Conservation (phyloP, 176 grass and related monocot species). For the Phyllostachys edulis region DNA sequence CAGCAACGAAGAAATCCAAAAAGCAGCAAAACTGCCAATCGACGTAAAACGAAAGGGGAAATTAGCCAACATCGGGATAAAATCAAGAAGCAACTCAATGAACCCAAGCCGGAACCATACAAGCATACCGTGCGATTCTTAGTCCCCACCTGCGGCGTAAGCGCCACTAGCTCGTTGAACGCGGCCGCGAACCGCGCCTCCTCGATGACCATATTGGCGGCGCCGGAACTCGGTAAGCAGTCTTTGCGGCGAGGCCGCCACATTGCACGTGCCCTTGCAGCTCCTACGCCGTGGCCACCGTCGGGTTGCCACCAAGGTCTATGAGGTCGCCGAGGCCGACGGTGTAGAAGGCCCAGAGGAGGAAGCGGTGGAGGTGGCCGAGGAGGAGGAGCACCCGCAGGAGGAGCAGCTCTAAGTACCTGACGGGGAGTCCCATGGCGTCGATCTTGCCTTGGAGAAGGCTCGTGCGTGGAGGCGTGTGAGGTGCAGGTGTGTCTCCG, state of each 20-base stretch:
- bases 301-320: constrained; percentile 42
- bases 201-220: constrained; percentile 41
- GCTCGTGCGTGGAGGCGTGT: background rate
- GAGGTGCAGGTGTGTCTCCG: background rate
- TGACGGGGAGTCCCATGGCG: constrained; percentile 79
- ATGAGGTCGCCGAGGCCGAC: constrained; percentile 79
- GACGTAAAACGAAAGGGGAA: no score
- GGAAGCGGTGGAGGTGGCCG: constrained; percentile 64
- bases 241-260: constrained; percentile 19
- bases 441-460: constrained; percentile 34
- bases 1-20: no score
- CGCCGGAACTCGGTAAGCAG: constrained; percentile 36
- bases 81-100: no score
- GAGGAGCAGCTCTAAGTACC: constrained; percentile 67
- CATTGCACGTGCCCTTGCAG: background rate
- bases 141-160: constrained; percentile 28
- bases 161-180: constrained; percentile 55
- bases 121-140: constrained; percentile 70
- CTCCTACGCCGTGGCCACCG: background rate
- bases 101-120: no score
- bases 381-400: constrained; percentile 62
- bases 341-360: constrained; percentile 66
- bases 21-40: no score
- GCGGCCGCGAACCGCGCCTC: constrained; percentile 68
- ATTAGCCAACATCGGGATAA: no score